Base-by-base conservation (phyloP, 345 rosid genomes). In the Erodium maritimum region DNA sequence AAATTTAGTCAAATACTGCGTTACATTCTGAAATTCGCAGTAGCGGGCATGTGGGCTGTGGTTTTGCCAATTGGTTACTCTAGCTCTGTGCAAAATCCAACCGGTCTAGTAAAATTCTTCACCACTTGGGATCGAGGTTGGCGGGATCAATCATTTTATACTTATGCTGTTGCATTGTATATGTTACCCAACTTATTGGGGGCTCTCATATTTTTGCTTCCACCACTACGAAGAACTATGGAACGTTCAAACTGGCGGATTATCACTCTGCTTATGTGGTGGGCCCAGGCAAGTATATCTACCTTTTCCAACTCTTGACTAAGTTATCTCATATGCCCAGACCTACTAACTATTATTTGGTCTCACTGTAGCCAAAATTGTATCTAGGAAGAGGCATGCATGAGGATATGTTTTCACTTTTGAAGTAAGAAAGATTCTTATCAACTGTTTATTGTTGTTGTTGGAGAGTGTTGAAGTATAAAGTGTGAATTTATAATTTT, bases 301-400 rank as follows among this genome's bases (percentile, higher is more conserved):
- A n/a, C n/a, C 21, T 29, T 19, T 16, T 23, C 66, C 89, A 65
- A 87, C 78, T 96, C 89, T 89, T 76, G 94, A n/a, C n/a, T 53
- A 23, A 61, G 57, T 25, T 60, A 54, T 46, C 54, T 9, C 53
- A 25, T 19, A 58, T 55, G 50, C 21, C 62, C 23, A 57, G 20
- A 22, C 33, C 56, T 19, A 50, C n/a, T 21, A n/a, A 17, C 20
- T 46, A 17, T 29, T 23, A 55, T 34, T 11, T 54, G 55, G 53
- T 29, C 33, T 23, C 25, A 24, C 52, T 45, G 68, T 91, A 93
- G 91, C 97, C 97, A 64, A 90, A 93, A 71, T 69, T 90, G 57
- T 93, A 87, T 67, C 70, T 93, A 54, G 97, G 99, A 69, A 81
- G 99, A 80, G 97, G 99, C 72, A 83, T 93, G 95, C 99, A 89